These are phyloP conservation scores for Sporisorium sorghi DNA, from an alignment of 1,284 basidiomycete species.

Conservation along the genomic window DNA sequence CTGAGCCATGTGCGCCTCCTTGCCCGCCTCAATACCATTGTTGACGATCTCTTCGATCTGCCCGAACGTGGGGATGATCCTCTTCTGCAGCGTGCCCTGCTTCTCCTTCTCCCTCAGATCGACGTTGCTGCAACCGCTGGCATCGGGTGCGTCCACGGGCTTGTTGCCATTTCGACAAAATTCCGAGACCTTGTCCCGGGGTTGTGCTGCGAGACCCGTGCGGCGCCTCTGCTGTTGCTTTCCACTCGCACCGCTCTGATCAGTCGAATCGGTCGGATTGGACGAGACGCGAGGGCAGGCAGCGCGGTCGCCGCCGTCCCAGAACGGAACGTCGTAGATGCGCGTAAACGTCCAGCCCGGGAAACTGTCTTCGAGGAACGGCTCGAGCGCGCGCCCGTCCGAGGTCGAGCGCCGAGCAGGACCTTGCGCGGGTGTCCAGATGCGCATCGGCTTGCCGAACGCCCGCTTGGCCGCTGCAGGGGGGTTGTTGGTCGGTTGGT, in stretches of 20 bases:
- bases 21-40: constrained; percentile 7
- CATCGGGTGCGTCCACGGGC: constrained; percentile 8
- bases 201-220: neutral
- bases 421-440: constrained; percentile 32
- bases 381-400: constrained; percentile 13
- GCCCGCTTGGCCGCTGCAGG: constrained; percentile 6
- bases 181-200: neutral
- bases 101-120: neutral
- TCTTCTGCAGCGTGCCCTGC: neutral
- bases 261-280: neutral
- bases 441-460: constrained; percentile 18
- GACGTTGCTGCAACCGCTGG: neutral
- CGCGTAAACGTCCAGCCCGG: constrained; percentile 21
- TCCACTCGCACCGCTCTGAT: too few species aligned
- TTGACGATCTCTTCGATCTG: constrained; percentile 15
- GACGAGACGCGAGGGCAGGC: constrained; percentile 13
- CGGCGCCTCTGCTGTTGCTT: neutral
- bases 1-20: neutral
- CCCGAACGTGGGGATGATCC: constrained; percentile 1
- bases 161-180: constrained; percentile 28
- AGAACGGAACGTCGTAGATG: constrained; percentile 25
- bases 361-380: constrained; percentile 14
- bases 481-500: neutral
- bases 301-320: constrained; percentile 33
- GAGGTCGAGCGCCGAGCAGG: constrained; percentile 14